Evolutionary conservation across 164 flowering plant genomes (phyloP).

Genomic region (Umbilicus rupestris): DNA sequence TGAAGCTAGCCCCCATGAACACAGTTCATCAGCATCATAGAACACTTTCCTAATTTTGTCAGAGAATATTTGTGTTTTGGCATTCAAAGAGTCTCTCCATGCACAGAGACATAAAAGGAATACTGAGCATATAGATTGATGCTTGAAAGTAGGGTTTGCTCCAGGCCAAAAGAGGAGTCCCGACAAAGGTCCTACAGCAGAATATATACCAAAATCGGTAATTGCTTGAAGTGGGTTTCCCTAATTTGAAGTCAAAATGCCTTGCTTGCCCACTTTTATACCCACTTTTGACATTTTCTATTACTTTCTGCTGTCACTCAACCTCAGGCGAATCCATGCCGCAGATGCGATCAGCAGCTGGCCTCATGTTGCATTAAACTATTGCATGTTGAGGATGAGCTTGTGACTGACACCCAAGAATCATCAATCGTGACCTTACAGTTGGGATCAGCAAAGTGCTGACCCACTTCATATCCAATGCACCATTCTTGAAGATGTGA

Average conservation of each 20-base stretch:
- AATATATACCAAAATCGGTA: not conserved
- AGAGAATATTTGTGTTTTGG: not conserved
- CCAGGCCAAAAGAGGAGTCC: not conserved
- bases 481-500: no score
- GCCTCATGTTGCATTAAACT: no score
- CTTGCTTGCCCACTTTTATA: no score
- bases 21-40: not conserved
- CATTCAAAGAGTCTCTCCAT: not conserved
- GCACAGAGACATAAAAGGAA: not conserved
- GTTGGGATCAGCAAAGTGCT: no score
- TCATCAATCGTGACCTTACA: no score
- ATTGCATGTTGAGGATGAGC: no score
- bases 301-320: conserved; percentile 1
- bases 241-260: not conserved
- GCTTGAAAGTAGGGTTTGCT: not conserved
- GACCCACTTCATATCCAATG: no score
- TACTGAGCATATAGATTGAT: not conserved
- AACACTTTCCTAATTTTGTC: not conserved
- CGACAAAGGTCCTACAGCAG: not conserved
- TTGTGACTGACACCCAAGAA: no score
- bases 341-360: no score
- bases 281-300: not conserved
- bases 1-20: not conserved
- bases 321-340: no score
- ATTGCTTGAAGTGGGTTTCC: not conserved